A percentile compares a stretch with the other conserved stretches of the same genome.
phyloP scores from a whole-genome alignment of 2,329 filamentous ascomycete genomes.

The Exophiala calicioides region DNA sequence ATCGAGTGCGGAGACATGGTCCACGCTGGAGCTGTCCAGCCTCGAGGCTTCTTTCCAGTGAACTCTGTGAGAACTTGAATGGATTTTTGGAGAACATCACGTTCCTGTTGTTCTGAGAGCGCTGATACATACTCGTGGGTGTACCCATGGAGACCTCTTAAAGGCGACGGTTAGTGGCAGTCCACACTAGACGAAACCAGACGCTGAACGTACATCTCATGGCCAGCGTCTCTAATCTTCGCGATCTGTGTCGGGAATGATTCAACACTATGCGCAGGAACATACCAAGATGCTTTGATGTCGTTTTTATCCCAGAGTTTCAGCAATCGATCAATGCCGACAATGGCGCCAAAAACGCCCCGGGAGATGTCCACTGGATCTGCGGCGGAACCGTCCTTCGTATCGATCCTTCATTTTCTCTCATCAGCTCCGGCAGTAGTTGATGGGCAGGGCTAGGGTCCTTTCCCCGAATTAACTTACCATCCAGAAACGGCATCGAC shows the following conservation, averaged over 20 bases:
- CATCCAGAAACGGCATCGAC: slow-evolving; percentile 24
- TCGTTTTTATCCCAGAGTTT: slow-evolving; percentile 44
- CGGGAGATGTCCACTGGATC: slow-evolving; percentile 35
- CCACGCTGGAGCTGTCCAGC: slow-evolving; percentile 49
- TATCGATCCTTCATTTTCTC: slow-evolving; percentile 61
- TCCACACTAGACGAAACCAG: slow-evolving; percentile 33
- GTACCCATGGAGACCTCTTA: slow-evolving; percentile 45
- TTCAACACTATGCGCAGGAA: slow-evolving; percentile 60
- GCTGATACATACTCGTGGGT: slow-evolving; percentile 43
- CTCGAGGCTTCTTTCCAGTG: slow-evolving; percentile 42
- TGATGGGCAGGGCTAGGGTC: too few species aligned
- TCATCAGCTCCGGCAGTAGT: too few species aligned
- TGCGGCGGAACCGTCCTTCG: slow-evolving; percentile 37
- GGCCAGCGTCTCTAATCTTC: slow-evolving; percentile 45
- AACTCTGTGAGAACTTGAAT: slow-evolving; percentile 42
- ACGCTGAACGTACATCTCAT: slow-evolving; percentile 38
- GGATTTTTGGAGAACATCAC: slow-evolving; percentile 39
- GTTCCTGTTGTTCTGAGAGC: slow-evolving; percentile 36
- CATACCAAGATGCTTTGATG: slow-evolving; percentile 59
- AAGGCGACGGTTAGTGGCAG: neutral
- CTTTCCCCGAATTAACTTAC: too few species aligned
- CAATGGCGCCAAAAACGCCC: slow-evolving; percentile 30
- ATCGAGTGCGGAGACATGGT: slow-evolving; percentile 41
- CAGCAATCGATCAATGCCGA: slow-evolving; percentile 37
- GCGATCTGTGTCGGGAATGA: slow-evolving; percentile 48